phyloP scores from a whole-genome alignment of 352 stramenopile species.

The Globisporangium middletonii region DNA sequence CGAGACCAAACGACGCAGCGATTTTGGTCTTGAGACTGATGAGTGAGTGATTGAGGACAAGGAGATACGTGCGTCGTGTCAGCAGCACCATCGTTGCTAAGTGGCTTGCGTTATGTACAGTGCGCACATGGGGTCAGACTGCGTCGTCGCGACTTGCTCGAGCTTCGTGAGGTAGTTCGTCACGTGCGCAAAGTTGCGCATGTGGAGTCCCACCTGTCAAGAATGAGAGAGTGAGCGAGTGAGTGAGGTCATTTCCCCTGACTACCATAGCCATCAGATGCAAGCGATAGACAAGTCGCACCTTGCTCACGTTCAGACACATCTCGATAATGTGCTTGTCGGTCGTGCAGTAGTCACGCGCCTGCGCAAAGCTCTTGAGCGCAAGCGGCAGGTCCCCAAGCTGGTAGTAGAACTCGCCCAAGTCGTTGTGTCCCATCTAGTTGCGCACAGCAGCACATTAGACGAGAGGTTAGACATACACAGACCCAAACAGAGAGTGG shows the following conservation, averaged over 20 bases:
- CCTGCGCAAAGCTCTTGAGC: constrained; percentile 83
- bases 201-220: constrained; percentile 62
- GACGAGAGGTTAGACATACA: neutral
- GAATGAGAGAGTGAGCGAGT: too few species aligned
- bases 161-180: constrained; percentile 86
- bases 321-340: constrained; percentile 89
- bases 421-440: constrained; percentile 86
- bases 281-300: constrained; percentile 6
- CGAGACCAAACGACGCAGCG: constrained; percentile 66
- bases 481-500: neutral
- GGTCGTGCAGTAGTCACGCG: constrained; percentile 87
- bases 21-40: constrained; percentile 79
- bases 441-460: neutral
- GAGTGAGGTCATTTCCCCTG: too few species aligned
- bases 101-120: neutral
- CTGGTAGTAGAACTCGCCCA: constrained; percentile 86
- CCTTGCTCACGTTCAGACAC: constrained; percentile 88
- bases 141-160: constrained; percentile 64
- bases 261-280: too few species aligned
- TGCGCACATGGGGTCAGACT: constrained; percentile 64
- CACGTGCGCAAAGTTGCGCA: constrained; percentile 82
- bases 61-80: too few species aligned
- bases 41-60: too few species aligned
- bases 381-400: constrained; percentile 66
- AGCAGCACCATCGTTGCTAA: too few species aligned